Conservation (phyloP, 2,329 filamentous ascomycete genomes). For the Teratosphaeriaceae sp. region DNA sequence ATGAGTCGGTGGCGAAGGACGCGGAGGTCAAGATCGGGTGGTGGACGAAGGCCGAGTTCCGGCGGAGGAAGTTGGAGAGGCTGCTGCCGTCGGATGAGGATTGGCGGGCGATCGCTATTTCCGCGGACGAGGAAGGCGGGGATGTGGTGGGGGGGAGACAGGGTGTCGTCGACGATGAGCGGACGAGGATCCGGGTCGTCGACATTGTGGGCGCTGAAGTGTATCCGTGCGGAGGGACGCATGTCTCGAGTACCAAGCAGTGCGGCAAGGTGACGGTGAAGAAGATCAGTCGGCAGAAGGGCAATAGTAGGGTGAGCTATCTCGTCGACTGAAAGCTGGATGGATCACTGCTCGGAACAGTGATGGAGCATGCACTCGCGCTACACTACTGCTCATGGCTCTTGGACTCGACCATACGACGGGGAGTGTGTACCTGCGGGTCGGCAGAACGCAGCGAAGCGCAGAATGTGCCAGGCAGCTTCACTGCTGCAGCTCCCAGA, state of each 20-base stretch:
- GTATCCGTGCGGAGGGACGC: conserved; percentile 71
- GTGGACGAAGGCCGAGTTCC: conserved; percentile 60
- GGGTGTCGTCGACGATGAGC: not conserved
- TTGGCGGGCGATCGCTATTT: conserved; percentile 39
- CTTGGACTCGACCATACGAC: too few relatives aligned
- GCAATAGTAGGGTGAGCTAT: conserved; percentile 52
- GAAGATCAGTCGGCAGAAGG: conserved; percentile 61
- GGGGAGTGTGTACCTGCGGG: too few relatives aligned
- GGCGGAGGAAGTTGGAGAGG: conserved; percentile 46
- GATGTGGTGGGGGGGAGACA: conserved; percentile 39
- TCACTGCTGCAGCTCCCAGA: too few relatives aligned
- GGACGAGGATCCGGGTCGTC: conserved; percentile 52
- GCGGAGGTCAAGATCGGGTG: conserved; percentile 59
- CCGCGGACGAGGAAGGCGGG: conserved; percentile 25
- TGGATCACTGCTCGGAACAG: too few relatives aligned
- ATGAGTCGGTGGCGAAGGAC: conserved; percentile 50
- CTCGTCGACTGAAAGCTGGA: conserved; percentile 1
- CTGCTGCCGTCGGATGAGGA: conserved; percentile 47
- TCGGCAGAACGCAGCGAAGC: too few relatives aligned
- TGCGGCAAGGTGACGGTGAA: conserved; percentile 58
- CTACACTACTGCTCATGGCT: too few relatives aligned
- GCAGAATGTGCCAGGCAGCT: too few relatives aligned
- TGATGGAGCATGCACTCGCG: too few relatives aligned
- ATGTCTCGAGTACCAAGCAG: conserved; percentile 55
- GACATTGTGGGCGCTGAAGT: conserved; percentile 61